Evolutionary conservation across 352 stramenopile genomes (phyloP), one percentile per base, ranked within the genome.

Genomic region (Phytophthora brassicae): DNA sequence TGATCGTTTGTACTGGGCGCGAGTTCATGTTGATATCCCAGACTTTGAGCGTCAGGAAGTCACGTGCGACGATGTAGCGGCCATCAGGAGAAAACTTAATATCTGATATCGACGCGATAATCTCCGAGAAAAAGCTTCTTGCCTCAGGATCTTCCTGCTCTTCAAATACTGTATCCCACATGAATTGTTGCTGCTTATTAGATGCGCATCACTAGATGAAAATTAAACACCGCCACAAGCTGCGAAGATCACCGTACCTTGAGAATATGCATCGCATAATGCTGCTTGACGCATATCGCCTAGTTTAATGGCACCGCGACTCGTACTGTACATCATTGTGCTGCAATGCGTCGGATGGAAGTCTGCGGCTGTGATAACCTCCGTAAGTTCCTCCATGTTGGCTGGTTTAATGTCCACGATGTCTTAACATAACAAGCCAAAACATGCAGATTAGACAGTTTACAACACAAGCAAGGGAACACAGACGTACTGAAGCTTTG

Each of bases 331-430:
- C 82, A 98, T 94, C 77, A 99, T 97, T 36, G 97, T 87, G 66
- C 96, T 96, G 69, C 90, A 97, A 39, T 98, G 80, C 42, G 75
- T 88, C 35, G 96, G 96, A 66, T 99, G 96, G 52, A 98, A 99
- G 45, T 96, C 79, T 8, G 92, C 88, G 8, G 89, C 79, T 36
- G 96, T 98, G 66, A 99, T 98, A 23, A 99, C 96, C 64, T 99
- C 96, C 0, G 89, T 97, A 8, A 99, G 87, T 55, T 98, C 95
- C 45, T 98, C 95, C 96, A 99, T 99, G 65, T 97, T 97, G 24
- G 77, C 78, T 17, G 96, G 96, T 73, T 99, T 99, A 56, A 99
- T 97, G 70, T 99, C 96, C 16, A 99, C 86, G 57, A 99, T 97
- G 70, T 97, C 88, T n/a, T 97, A 56, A 12, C 55, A 17, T 7